Base-by-base conservation (phyloP, 1,284 basidiomycete species). In the Gomphus bonarii region DNA sequence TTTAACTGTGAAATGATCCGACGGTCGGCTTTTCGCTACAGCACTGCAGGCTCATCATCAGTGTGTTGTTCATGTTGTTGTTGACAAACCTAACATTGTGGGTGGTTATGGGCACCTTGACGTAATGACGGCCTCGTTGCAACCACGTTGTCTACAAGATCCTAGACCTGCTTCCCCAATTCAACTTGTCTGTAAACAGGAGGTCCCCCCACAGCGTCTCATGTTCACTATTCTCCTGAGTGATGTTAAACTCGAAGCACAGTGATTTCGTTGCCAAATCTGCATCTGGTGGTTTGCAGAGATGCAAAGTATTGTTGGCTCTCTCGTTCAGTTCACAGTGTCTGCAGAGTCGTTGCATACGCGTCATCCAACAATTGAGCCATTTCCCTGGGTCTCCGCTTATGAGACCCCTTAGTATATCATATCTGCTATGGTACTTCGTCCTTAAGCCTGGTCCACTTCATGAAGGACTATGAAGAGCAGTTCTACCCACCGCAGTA, bases 381-480 rank as follows among this genome's bases (percentile, higher is more conserved):
- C 55, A 43, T 57, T 22, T 14, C 28, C 25, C 47, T 55, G 54
- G 54, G 3, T 54, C 33, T 25, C 42, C 31, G 44, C 54, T 55
- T 55, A 36, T 28, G 38, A 48, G 12, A 22, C 36, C 35, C 44
- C 49, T 25, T 25, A 7, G 25, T 40, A n/a, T 42, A 42, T 47
- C 42, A 36, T 46, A 31, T 28, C 36, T 28, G 36, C 31, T 20
- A 25, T 22, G 14, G 20, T 56, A 16, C 46, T 36, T 50, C 54
- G 35, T 38, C 50, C 28, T 18, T 18, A 49, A 14, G 47, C 22
- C n/a, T n/a, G 16, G 35, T 8, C 35, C 36, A 22, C 48, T 50
- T 50, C 31, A 57, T 57, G 55, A 57, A 48, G 55, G 35, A 50
- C 47, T 20, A 57, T 57, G 55, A 50, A 50, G 35, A 40, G 43